Percentiles rank a stretch among this genome's conserved stretches.
phyloP scores from a whole-genome alignment of 352 stramenopile species.

The Phytophthora nicotianae region DNA sequence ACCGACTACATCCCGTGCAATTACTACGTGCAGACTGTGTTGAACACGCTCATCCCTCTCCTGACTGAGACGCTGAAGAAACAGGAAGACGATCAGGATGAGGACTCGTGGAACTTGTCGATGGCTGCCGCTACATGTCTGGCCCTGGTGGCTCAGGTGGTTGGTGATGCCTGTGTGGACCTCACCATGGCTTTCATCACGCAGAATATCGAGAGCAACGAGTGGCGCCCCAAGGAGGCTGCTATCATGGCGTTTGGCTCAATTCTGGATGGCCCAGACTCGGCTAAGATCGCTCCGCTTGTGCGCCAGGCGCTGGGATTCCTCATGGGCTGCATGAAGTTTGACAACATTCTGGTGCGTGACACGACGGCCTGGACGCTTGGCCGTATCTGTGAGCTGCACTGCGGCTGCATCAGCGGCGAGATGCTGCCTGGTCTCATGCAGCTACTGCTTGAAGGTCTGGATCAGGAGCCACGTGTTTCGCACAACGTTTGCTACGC shows the following conservation, averaged over 20 bases:
- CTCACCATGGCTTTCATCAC: constrained; percentile 95
- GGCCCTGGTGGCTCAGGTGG: constrained; percentile 91
- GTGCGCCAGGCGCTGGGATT: constrained; percentile 94
- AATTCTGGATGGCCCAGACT: constrained; percentile 93
- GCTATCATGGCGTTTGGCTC: constrained; percentile 97
- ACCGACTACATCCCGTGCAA: constrained; percentile 75
- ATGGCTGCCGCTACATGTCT: constrained; percentile 95
- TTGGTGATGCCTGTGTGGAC: constrained; percentile 92
- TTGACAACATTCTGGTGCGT: constrained; percentile 92
- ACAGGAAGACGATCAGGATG: constrained; percentile 94
- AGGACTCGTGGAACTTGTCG: constrained; percentile 94
- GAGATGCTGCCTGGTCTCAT: constrained; percentile 92
- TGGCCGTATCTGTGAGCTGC: constrained; percentile 95
- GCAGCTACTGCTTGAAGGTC: constrained; percentile 82
- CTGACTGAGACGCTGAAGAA: constrained; percentile 94
- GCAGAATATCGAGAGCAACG: constrained; percentile 92
- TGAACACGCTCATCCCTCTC: constrained; percentile 91
- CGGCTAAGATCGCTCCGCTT: constrained; percentile 90
- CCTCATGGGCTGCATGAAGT: constrained; percentile 92
- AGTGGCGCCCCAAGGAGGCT: constrained; percentile 96
- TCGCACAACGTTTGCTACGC: constrained; percentile 96
- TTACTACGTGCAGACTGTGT: constrained; percentile 89
- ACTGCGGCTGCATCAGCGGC: constrained; percentile 90
- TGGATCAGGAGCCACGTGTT: constrained; percentile 90
- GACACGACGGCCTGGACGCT: constrained; percentile 98